Percentiles rank a stretch among this genome's conserved stretches.
These are phyloP conservation scores for Abelmoschus esculentus DNA, from an alignment of 345 rosid genomes.

Conservation along the genomic window DNA sequence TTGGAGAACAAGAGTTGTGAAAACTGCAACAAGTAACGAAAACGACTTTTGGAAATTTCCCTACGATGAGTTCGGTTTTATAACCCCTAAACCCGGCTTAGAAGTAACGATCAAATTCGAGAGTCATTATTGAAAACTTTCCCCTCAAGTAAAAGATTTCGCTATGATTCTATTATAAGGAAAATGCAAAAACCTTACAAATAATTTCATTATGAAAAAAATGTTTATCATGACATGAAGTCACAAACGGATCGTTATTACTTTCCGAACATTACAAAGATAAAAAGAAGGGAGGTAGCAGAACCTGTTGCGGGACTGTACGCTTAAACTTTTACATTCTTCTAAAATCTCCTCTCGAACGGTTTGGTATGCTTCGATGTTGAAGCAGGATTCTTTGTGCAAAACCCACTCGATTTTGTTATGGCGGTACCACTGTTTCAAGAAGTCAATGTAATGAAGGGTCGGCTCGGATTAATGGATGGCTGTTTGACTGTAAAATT, in stretches of 20 bases:
- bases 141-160: too few species aligned
- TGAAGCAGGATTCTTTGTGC: conserved; percentile 25
- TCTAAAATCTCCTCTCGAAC: conserved; percentile 4
- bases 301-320: not conserved
- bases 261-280: not conserved
- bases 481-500: not conserved
- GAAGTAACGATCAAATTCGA: too few species aligned
- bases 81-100: too few species aligned
- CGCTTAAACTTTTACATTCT: not conserved
- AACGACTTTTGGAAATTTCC: not conserved
- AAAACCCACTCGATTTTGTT: conserved; percentile 13
- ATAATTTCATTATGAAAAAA: not conserved
- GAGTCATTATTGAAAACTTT: too few species aligned
- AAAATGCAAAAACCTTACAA: not conserved
- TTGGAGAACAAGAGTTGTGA: too few species aligned
- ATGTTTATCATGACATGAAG: not conserved
- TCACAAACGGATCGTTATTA: not conserved
- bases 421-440: conserved; percentile 23
- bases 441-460: conserved; percentile 3
- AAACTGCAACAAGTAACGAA: too few species aligned
- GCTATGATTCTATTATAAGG: not conserved
- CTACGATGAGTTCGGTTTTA: not conserved
- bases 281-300: not conserved
- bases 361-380: conserved; percentile 28
- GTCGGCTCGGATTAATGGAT: not conserved